These are phyloP conservation scores for Verticillium nubilum DNA, from an alignment of 2,329 filamentous ascomycete genomes.

Conservation along the genomic window DNA sequence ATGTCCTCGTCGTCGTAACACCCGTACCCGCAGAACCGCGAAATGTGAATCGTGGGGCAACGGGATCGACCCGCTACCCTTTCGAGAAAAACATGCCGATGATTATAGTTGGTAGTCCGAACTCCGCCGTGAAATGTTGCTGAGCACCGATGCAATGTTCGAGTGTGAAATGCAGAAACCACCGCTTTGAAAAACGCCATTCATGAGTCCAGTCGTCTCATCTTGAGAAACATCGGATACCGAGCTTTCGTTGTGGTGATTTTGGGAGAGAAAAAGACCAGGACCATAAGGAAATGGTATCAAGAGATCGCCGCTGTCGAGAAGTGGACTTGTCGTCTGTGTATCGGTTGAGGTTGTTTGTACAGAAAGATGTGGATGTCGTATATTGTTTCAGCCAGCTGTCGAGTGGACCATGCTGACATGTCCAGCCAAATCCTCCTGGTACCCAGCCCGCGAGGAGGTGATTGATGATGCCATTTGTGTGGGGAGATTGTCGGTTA, in stretches of 20 bases:
- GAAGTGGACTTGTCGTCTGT: slow-evolving; percentile 18
- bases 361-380: slow-evolving; percentile 31
- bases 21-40: slow-evolving; percentile 7
- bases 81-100: slow-evolving; percentile 20
- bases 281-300: slow-evolving; percentile 36
- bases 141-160: slow-evolving; percentile 43
- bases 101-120: slow-evolving; percentile 21
- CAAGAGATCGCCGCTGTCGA: slow-evolving; percentile 34
- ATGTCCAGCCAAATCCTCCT: slow-evolving; percentile 18
- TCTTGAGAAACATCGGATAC: slow-evolving; percentile 18
- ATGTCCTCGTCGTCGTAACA: slow-evolving; percentile 15
- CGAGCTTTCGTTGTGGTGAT: slow-evolving; percentile 10
- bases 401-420: slow-evolving; percentile 16
- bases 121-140: slow-evolving; percentile 33
- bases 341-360: slow-evolving; percentile 45
- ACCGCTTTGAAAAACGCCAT: slow-evolving; percentile 22
- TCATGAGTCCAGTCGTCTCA: slow-evolving; percentile 17
- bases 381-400: slow-evolving; percentile 22
- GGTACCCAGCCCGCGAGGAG: slow-evolving; percentile 31
- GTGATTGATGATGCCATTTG: slow-evolving; percentile 35
- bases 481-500: slow-evolving; percentile 31
- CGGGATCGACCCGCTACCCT: slow-evolving; percentile 23
- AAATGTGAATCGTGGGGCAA: not conserved
- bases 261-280: slow-evolving; percentile 11
- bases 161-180: slow-evolving; percentile 36